Base-by-base conservation (phyloP, 805 yeast genomes). In the Candida montana region DNA sequence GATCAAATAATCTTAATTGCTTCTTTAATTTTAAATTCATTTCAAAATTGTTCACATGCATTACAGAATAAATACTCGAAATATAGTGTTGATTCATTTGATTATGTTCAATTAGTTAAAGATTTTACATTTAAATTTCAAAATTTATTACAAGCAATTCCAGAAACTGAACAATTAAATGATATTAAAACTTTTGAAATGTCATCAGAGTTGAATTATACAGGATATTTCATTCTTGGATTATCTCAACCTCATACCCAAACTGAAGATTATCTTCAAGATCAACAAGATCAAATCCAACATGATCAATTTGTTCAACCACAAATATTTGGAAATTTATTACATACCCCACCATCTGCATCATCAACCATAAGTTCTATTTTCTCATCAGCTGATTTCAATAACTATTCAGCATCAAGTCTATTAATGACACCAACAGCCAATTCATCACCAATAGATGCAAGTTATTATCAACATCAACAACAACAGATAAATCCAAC, bases 41-140 rank as follows among this genome's bases (percentile, higher is more conserved):
- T 52, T 34, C 33, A 47, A 18, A 41, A 39, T 3, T 47, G 50
- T 24, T 50, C 61, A 10, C 51, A 52, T 27, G 57, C 56, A 1
- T 36, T 56, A 23, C 45, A 41, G 20, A 51, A 51, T 35, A 56
- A 56, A 38, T 55, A 55, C 35, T 46, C 34, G 24, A 29, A 37
- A 8, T n/a, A 19, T 27, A 33, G 45, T 11, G n/a, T 9, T 26
- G 38, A 33, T 17, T 20, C 29, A 18, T 44, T 44, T 21, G 27
- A 40, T 18, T 39, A 37, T 17, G 31, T 44, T 18, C 27, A 30
- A 21, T 4, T 37, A 2, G 35, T 44, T 16, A 37, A 40, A 29
- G 41, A 40, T 4, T 44, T 44, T 30, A 17, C 37, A 11, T 7
- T 16, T 19, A 36, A 37, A 26, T 37, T 33, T 17, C 27, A 33